Evolutionary conservation across 441 rosid species (phyloP).

Genomic region (Adansonia grandidieri): DNA sequence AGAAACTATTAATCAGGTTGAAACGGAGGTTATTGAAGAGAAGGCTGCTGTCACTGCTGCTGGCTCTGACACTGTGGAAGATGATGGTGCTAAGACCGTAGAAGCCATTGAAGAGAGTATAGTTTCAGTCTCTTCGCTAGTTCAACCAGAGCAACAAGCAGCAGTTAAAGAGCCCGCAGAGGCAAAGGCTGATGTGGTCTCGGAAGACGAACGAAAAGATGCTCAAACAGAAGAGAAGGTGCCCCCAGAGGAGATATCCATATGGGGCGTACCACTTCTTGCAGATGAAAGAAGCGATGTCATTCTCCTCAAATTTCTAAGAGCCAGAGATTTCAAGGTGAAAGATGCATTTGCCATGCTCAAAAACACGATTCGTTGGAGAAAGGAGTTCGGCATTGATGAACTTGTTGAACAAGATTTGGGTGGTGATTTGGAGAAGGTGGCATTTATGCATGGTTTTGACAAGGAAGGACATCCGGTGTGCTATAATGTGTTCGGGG

Average conservation of each 20-base stretch:
- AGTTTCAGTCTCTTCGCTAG: slow-evolving; percentile 56
- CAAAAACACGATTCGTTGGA: slow-evolving; percentile 55
- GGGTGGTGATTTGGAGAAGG: slow-evolving; percentile 44
- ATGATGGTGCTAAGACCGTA: slow-evolving; percentile 65
- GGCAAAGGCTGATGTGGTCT: not conserved
- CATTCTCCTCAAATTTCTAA: slow-evolving; percentile 52
- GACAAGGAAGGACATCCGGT: slow-evolving; percentile 57
- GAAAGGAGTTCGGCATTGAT: slow-evolving; percentile 53
- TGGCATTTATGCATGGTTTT: slow-evolving; percentile 48
- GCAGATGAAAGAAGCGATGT: slow-evolving; percentile 55
- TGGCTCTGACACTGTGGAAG: slow-evolving; percentile 40
- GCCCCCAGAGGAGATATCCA: slow-evolving; percentile 47
- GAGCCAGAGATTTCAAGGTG: slow-evolving; percentile 61
- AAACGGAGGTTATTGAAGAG: slow-evolving; percentile 32
- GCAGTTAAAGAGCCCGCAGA: not conserved
- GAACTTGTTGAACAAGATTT: slow-evolving; percentile 33
- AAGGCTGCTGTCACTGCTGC: slow-evolving; percentile 17
- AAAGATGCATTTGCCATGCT: slow-evolving; percentile 57
- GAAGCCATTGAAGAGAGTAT: slow-evolving; percentile 72
- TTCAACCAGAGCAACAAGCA: slow-evolving; percentile 17
- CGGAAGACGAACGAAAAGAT: slow-evolving; percentile 3
- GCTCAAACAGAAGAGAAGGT: not conserved
- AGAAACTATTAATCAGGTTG: slow-evolving; percentile 27
- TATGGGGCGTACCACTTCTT: slow-evolving; percentile 57
- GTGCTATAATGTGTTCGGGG: slow-evolving; percentile 54